Evolutionary conservation across 345 rosid species (phyloP).

Genomic region (Mallotus nudiflorus): DNA sequence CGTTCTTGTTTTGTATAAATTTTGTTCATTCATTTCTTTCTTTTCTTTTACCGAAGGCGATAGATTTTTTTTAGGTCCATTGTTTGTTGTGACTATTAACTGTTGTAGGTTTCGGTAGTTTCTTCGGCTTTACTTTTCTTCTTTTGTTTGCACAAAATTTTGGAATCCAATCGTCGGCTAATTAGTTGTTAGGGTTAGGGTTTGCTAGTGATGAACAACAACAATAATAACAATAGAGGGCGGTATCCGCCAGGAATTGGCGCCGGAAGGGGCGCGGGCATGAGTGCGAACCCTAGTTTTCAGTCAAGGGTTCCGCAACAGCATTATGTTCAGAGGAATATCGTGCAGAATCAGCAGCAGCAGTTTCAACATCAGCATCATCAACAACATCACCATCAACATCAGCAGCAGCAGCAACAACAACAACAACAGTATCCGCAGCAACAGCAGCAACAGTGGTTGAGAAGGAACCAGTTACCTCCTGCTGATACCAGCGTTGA

Average conservation of each 20-base stretch:
- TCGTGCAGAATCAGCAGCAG: slow-evolving; percentile 45
- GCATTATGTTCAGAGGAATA: slow-evolving; percentile 60
- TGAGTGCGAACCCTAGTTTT: slow-evolving; percentile 44
- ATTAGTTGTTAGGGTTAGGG: slow-evolving; percentile 37
- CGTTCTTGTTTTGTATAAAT: neutral
- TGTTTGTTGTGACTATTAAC: slow-evolving; percentile 13
- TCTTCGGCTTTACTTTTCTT: too few species aligned
- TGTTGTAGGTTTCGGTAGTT: slow-evolving; percentile 18
- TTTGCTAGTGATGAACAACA: slow-evolving; percentile 48
- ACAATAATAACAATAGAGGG: slow-evolving; percentile 58
- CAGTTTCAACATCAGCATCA: slow-evolving; percentile 47
- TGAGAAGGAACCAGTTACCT: slow-evolving; percentile 55
- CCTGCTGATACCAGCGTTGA: slow-evolving; percentile 34
- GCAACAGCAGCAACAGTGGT: slow-evolving; percentile 65
- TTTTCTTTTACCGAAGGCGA: neutral
- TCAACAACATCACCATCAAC: slow-evolving; percentile 38
- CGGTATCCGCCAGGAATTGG: slow-evolving; percentile 40
- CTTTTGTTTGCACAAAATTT: slow-evolving; percentile 27
- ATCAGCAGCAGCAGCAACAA: slow-evolving; percentile 36
- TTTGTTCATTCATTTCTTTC: neutral
- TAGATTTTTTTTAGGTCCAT: neutral
- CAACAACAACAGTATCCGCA: slow-evolving; percentile 41
- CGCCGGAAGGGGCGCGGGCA: slow-evolving; percentile 49
- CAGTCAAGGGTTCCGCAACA: slow-evolving; percentile 46
- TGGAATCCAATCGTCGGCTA: slow-evolving; percentile 1